phyloP scores from a whole-genome alignment of 106 monocot genomes.

The Phalaenopsis equestris region DNA sequence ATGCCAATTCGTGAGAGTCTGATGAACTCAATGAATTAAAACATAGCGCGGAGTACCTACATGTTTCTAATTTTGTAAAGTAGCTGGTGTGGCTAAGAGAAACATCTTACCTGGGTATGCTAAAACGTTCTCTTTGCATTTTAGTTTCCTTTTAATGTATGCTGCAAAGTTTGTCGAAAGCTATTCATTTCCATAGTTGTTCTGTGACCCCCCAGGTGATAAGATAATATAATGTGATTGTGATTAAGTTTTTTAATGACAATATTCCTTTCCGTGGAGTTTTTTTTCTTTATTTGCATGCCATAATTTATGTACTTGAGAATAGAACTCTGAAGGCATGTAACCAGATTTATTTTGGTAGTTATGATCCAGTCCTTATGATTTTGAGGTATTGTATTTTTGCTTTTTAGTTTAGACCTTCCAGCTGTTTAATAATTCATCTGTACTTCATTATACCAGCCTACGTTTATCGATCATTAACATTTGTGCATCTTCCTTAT shows the following conservation, averaged over 20 bases:
- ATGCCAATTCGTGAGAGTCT: slow-evolving; percentile 16
- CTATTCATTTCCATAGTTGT: neutral
- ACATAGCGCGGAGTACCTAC: neutral
- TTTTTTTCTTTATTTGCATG: neutral
- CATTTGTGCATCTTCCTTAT: neutral
- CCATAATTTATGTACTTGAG: neutral
- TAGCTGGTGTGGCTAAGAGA: slow-evolving; percentile 2
- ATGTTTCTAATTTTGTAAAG: slow-evolving; percentile 4
- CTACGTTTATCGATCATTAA: neutral
- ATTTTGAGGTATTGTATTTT: neutral
- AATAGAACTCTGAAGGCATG: neutral
- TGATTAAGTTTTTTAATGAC: slow-evolving; percentile 3
- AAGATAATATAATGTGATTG: neutral
- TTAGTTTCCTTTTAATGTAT: slow-evolving; percentile 5
- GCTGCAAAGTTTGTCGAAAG: slow-evolving; percentile 1
- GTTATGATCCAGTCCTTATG: neutral
- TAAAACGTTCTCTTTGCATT: neutral
- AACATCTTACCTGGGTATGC: neutral
- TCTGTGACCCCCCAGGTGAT: neutral
- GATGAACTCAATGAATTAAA: neutral
- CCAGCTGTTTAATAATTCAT: neutral
- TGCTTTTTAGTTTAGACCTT: neutral
- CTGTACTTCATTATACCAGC: neutral
- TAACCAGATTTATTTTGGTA: neutral
- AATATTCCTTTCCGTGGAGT: neutral